phyloP scores from a whole-genome alignment of 495 filamentous ascomycete genomes.

The Tuber magnatum region DNA sequence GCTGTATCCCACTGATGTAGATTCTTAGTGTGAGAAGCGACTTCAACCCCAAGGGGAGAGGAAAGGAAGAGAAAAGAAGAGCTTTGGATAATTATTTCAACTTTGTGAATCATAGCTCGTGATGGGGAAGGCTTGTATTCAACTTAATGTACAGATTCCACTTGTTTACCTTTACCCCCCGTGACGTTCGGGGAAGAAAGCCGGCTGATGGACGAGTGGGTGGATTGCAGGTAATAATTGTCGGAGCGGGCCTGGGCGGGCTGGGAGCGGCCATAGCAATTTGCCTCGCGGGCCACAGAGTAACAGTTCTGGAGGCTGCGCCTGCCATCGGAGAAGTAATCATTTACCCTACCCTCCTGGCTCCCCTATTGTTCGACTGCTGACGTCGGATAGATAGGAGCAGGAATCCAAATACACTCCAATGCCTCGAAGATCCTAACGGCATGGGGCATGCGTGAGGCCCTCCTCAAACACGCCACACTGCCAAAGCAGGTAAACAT shows the following conservation, averaged over 20 bases:
- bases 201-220: conserved; percentile 13
- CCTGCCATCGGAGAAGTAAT: conserved; percentile 53
- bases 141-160: neutral
- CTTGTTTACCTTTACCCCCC: neutral
- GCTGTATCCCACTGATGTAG: neutral
- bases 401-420: conserved; percentile 56
- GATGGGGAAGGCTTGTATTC: neutral
- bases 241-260: conserved; percentile 64
- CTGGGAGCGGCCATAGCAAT: conserved; percentile 58
- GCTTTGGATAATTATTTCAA: neutral
- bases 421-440: conserved; percentile 50
- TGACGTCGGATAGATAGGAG: conserved; percentile 45
- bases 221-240: conserved; percentile 47
- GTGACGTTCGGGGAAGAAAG: neutral
- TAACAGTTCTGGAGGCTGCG: conserved; percentile 58
- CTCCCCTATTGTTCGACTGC: neutral
- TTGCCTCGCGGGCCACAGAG: conserved; percentile 54
- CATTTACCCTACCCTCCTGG: conserved; percentile 16
- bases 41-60: neutral
- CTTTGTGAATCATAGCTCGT: neutral
- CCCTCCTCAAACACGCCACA: conserved; percentile 41
- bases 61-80: neutral
- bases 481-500: conserved; percentile 44
- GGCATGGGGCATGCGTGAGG: conserved; percentile 43
- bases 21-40: neutral